phyloP scores from a whole-genome alignment of 73 alveolate species.

The Urostyla sp. region DNA sequence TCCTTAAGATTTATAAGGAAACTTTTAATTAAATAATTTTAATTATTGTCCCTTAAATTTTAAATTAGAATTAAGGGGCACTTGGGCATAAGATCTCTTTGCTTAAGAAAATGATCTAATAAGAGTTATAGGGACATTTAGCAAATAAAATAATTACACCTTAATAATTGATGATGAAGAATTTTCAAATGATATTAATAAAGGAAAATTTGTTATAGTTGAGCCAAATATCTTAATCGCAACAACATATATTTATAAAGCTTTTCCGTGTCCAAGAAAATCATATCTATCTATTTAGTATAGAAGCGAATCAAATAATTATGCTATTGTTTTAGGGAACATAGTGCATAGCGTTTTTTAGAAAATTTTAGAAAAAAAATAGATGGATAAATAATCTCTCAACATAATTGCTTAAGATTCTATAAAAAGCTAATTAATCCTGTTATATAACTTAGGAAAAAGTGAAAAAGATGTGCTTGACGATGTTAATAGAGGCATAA shows the following conservation, averaged over 20 bases:
- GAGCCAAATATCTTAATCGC: slow-evolving; percentile 62
- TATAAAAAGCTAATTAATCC: slow-evolving; percentile 25
- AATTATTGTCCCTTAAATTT: slow-evolving; percentile 34
- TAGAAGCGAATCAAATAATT: slow-evolving; percentile 9
- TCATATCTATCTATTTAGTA: slow-evolving; percentile 24
- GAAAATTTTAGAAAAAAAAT: slow-evolving; percentile 30
- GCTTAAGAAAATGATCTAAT: slow-evolving; percentile 39
- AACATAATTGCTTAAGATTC: not conserved
- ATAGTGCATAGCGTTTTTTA: slow-evolving; percentile 57
- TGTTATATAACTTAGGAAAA: slow-evolving; percentile 21
- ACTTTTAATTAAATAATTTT: not conserved
- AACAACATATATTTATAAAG: slow-evolving; percentile 46
- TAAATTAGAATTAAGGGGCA: slow-evolving; percentile 10
- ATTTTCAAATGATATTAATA: not conserved
- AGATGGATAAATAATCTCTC: slow-evolving; percentile 19
- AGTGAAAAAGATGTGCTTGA: slow-evolving; percentile 25
- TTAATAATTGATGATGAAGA: slow-evolving; percentile 49
- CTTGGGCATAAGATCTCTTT: slow-evolving; percentile 16
- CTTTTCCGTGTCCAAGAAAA: slow-evolving; percentile 66
- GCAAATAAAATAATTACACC: slow-evolving; percentile 4
- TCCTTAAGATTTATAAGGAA: slow-evolving; percentile 21
- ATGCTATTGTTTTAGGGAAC: slow-evolving; percentile 66
- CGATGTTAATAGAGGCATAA: slow-evolving; percentile 25
- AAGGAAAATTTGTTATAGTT: slow-evolving; percentile 35
- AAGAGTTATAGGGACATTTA: slow-evolving; percentile 64